These are phyloP conservation scores for Ligustrum vulgare DNA, from an alignment of 257 asterid species.

Conservation along the genomic window DNA sequence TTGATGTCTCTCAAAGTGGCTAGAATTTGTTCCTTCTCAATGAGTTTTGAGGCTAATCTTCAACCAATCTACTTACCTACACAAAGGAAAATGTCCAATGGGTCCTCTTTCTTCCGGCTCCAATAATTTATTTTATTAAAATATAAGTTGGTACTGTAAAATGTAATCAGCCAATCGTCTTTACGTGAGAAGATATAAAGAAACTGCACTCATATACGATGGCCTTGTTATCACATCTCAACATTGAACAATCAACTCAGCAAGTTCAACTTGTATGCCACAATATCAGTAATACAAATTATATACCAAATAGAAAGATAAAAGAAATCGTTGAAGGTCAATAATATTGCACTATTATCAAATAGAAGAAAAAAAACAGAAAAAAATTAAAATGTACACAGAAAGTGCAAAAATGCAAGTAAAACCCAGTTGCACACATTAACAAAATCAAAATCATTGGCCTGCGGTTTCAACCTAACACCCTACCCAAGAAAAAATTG, in stretches of 20 bases:
- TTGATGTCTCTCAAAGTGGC: conserved; percentile 53
- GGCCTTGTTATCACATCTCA: conserved; percentile 21
- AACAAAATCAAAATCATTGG: too few relatives aligned
- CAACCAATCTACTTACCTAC: conserved; percentile 38
- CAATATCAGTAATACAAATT: conserved; percentile 59
- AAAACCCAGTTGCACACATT: too few relatives aligned
- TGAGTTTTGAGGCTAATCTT: conserved; percentile 21
- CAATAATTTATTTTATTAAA: conserved; percentile 22
- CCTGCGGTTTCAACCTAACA: too few relatives aligned
- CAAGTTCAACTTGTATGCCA: conserved; percentile 50
- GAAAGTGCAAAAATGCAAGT: too few relatives aligned
- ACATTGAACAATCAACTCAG: conserved; percentile 46
- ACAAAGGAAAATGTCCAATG: conserved; percentile 32
- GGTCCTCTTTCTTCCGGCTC: conserved; percentile 41
- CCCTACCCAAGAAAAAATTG: too few relatives aligned
- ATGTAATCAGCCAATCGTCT: conserved; percentile 9
- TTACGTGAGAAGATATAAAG: conserved; percentile 36
- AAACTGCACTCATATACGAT: conserved; percentile 13
- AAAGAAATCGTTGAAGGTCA: too few relatives aligned
- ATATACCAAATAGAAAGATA: too few relatives aligned
- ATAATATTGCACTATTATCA: too few relatives aligned
- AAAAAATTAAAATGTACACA: too few relatives aligned
- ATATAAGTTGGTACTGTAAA: conserved; percentile 31
- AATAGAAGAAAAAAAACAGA: too few relatives aligned
- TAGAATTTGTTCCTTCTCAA: conserved; percentile 46